Percentiles rank a stretch among this genome's conserved stretches.
phyloP scores from a whole-genome alignment of 2,329 filamentous ascomycete species.

The Fusarium pseudocircinatum region DNA sequence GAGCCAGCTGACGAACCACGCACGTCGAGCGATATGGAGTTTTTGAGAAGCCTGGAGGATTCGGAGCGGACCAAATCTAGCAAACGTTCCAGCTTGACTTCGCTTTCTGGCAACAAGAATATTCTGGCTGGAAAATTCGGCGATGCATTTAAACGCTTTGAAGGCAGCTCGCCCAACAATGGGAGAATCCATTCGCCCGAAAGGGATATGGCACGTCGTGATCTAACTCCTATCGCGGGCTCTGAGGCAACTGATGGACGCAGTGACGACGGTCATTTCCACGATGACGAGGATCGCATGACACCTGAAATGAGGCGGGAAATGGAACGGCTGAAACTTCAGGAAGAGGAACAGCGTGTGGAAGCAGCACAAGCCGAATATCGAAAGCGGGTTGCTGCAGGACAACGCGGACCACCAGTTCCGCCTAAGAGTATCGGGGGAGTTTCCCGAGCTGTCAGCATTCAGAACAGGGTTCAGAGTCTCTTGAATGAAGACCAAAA shows the following conservation, averaged over 20 bases:
- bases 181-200: slow-evolving; percentile 59
- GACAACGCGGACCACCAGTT: slow-evolving; percentile 50
- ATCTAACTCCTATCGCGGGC: slow-evolving; percentile 76
- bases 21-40: slow-evolving; percentile 79
- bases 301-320: slow-evolving; percentile 91
- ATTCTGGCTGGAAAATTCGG: slow-evolving; percentile 90
- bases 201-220: slow-evolving; percentile 59
- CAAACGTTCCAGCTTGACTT: slow-evolving; percentile 79
- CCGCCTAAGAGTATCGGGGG: slow-evolving; percentile 66
- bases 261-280: slow-evolving; percentile 72
- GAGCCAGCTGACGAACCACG: slow-evolving; percentile 47
- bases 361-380: slow-evolving; percentile 91
- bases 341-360: slow-evolving; percentile 89
- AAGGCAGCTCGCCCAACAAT: slow-evolving; percentile 60
- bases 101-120: slow-evolving; percentile 78
- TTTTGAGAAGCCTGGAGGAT: slow-evolving; percentile 79
- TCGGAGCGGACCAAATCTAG: slow-evolving; percentile 59
- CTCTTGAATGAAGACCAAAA: slow-evolving; percentile 81
- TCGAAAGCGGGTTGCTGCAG: slow-evolving; percentile 73
- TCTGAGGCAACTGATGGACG: slow-evolving; percentile 71
- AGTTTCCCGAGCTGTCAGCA: slow-evolving; percentile 77
- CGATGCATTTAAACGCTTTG: slow-evolving; percentile 93
- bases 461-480: slow-evolving; percentile 90
- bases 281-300: slow-evolving; percentile 72
- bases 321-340: slow-evolving; percentile 81